phyloP scores from a whole-genome alignment of 108 stramenopile species.

The Cyclotella kingstonii region DNA sequence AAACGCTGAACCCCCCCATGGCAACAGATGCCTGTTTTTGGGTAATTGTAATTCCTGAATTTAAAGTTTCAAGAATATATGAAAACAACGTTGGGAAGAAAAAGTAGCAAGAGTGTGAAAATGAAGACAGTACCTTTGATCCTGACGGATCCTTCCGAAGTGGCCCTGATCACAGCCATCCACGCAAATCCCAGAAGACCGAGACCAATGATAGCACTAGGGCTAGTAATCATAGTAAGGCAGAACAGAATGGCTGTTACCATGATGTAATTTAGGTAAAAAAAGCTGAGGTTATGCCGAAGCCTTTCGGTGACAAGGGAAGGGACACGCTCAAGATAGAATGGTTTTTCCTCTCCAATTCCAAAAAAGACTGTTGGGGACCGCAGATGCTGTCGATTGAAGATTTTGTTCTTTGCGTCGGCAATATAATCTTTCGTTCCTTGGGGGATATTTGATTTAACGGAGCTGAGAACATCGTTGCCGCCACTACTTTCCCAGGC shows the following conservation, averaged over 20 bases:
- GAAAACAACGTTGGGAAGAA: not conserved
- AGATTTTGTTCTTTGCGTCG: conserved; percentile 55
- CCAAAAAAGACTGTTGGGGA: conserved; percentile 76
- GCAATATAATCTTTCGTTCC: conserved; percentile 70
- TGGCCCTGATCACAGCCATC: conserved; percentile 68
- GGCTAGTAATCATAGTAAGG: conserved; percentile 71
- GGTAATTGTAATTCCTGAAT: conserved; percentile 50
- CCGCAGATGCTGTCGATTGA: conserved; percentile 70
- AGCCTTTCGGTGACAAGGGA: conserved; percentile 68
- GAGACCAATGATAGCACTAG: conserved; percentile 75
- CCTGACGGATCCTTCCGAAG: conserved; percentile 52
- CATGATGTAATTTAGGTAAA: conserved; percentile 82
- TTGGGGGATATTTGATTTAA: conserved; percentile 69
- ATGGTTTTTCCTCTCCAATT: conserved; percentile 81
- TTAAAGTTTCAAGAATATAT: not conserved
- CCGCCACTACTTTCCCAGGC: conserved; percentile 79
- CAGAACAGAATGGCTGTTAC: conserved; percentile 65
- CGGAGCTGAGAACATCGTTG: conserved; percentile 52
- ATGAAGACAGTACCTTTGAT: conserved; percentile 47
- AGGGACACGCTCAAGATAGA: conserved; percentile 79
- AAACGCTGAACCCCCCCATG: conserved; percentile 63
- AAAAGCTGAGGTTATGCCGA: conserved; percentile 82
- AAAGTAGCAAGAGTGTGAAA: not conserved
- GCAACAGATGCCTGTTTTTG: conserved; percentile 79
- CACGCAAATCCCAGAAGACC: conserved; percentile 72